Percentiles rank a stretch among this genome's conserved stretches.
Evolutionary conservation across 2,329 filamentous ascomycete genomes (phyloP).

Genomic region (Colletotrichum cereale): DNA sequence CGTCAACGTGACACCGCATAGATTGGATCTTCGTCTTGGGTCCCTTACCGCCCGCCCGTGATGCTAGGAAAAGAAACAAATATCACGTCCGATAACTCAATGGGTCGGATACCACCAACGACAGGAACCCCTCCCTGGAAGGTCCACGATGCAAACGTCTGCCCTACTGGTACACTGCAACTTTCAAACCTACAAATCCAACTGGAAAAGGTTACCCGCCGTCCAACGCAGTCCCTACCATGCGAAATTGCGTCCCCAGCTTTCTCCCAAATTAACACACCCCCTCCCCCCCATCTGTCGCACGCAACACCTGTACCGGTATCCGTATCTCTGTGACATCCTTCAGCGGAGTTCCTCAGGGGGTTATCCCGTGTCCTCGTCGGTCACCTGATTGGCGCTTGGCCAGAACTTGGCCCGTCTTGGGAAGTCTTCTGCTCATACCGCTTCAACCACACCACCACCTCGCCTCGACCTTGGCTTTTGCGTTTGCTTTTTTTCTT

Average conservation of each 20-base stretch:
- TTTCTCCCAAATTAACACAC: conserved; percentile 25
- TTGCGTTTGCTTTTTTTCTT: conserved; percentile 1
- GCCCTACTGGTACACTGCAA: too few species aligned
- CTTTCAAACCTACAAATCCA: neutral
- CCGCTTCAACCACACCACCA: neutral
- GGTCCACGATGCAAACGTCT: neutral
- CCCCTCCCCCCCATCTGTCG: conserved; percentile 10
- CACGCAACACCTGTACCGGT: neutral
- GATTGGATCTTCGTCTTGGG: conserved; percentile 14
- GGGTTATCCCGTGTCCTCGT: conserved; percentile 24
- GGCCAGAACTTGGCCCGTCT: conserved; percentile 28
- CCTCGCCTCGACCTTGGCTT: neutral
- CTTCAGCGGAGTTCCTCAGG: conserved; percentile 21
- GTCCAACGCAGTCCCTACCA: conserved; percentile 14
- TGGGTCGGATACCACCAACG: conserved; percentile 12
- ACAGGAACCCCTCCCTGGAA: neutral
- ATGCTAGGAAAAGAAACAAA: conserved; percentile 24
- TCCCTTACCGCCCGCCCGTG: conserved; percentile 6
- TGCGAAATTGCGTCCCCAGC: conserved; percentile 33
- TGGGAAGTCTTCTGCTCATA: conserved; percentile 3
- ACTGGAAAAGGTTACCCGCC: too few species aligned
- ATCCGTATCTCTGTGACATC: conserved; percentile 15
- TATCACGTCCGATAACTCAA: neutral
- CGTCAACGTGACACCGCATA: conserved; percentile 22
- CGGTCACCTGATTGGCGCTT: conserved; percentile 37